Percentiles rank a stretch among this genome's conserved stretches.
Evolutionary conservation across 768 basidiomycete species (phyloP).

Genomic region (Pilatotrama ljubarskyi): DNA sequence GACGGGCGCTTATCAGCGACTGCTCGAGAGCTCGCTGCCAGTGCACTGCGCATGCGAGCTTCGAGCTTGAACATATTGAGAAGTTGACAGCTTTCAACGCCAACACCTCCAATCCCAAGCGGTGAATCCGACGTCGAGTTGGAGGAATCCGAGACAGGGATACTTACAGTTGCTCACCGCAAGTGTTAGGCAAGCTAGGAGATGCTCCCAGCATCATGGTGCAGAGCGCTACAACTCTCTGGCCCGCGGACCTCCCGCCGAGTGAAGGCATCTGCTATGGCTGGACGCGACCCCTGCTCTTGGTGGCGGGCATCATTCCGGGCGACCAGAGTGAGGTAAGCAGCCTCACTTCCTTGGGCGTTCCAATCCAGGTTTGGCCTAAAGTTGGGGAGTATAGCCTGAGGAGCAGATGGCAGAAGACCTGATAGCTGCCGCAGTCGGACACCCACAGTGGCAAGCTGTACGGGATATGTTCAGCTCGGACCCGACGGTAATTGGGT

Average conservation of each 20-base stretch:
- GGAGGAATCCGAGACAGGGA: background rate
- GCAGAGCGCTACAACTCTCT: slow-evolving; percentile 33
- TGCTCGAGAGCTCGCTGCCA: too few species aligned
- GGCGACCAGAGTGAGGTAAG: slow-evolving; percentile 9
- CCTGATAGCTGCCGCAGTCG: background rate
- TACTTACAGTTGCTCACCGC: background rate
- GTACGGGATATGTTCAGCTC: slow-evolving; percentile 12
- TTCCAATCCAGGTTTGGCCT: too few species aligned
- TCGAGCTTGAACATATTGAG: too few species aligned
- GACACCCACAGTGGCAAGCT: background rate
- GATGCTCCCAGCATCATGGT: background rate
- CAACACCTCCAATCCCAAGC: too few species aligned
- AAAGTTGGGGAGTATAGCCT: too few species aligned
- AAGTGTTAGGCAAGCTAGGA: background rate
- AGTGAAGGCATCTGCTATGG: slow-evolving; percentile 56
- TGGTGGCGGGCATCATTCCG: slow-evolving; percentile 53
- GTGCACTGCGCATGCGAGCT: too few species aligned
- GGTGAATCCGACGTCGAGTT: too few species aligned
- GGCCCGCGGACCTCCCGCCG: slow-evolving; percentile 50
- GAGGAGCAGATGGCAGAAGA: too few species aligned
- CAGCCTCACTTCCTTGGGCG: too few species aligned
- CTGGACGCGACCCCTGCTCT: slow-evolving; percentile 50
- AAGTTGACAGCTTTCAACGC: too few species aligned
- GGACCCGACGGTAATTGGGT: background rate
- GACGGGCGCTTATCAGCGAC: too few species aligned